Base-by-base conservation (phyloP, 345 rosid genomes). In the Hibiscus syriacus region DNA sequence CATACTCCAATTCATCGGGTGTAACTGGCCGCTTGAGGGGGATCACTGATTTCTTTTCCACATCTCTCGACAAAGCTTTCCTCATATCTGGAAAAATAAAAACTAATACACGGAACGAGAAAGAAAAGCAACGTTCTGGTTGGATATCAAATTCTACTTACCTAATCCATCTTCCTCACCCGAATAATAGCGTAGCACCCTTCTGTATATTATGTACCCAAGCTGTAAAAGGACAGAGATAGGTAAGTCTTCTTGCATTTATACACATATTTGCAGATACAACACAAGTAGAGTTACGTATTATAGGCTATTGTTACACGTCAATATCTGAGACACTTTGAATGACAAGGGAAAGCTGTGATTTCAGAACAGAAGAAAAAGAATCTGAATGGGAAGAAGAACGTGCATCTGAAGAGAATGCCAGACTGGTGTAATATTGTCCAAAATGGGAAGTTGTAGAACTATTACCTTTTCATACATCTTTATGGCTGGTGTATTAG, bases 81-180 rank as follows among this genome's bases (percentile, higher is more conserved):
- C 98, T 90, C 96, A 83, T 95, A 81, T 92, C 96, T 95, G 83
- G 55, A 74, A 73, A 76, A 73, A 76, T 16, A 41, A 20, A 67
- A 7, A 22, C n/a, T n/a, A n/a, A n/a, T 12, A 65, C 53, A 20
- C 12, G 19, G 27, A 38, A 29, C 5, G 3, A 50, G 61, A 67
- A 36, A 43, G 25, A 17, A 48, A 55, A 22, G 6, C 3, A 20
- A 12, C 10, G 9, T 60, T 57, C 41, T 29, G 41, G 62, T 57
- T 29, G 13, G 10, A 19, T 36, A n/a, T 57, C 41, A 30, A 30
- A 72, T n/a, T 36, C 29, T 16, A 36, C 83, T 82, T 76, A 90
- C 99, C 92, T 78, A 88, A 80, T 0, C 96, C 98, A 72, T 89
- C 98, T 78, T 92, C 98, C 59, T 95, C 97, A 34, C 99, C 97